Percentiles rank a stretch among this genome's conserved stretches.
phyloP scores from a whole-genome alignment of 176 grass and related monocot genomes.

The Oryza punctata region DNA sequence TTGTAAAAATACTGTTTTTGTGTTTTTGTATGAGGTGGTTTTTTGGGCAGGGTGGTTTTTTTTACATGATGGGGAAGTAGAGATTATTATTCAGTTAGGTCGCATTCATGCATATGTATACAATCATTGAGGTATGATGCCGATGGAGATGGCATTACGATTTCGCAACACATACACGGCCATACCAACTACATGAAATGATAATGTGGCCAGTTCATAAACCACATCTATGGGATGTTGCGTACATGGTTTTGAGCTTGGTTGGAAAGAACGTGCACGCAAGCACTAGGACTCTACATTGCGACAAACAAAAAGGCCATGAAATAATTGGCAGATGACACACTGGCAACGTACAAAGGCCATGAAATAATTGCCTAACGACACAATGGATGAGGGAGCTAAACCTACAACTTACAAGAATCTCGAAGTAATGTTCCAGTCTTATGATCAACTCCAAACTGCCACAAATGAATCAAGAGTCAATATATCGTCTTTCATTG shows the following conservation, averaged over 20 bases:
- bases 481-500: neutral
- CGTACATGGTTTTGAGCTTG: neutral
- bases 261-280: neutral
- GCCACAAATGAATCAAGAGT: neutral
- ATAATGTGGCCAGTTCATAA: neutral
- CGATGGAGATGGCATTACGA: neutral
- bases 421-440: neutral
- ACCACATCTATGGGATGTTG: neutral
- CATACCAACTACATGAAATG: neutral
- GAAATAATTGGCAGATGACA: neutral
- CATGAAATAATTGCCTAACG: neutral
- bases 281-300: too few relatives aligned
- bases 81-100: neutral
- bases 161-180: neutral
- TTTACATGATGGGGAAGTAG: too few relatives aligned
- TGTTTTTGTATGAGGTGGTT: too few relatives aligned
- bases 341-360: neutral
- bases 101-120: neutral
- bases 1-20: too few relatives aligned
- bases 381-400: neutral
- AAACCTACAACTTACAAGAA: neutral
- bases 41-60: too few relatives aligned
- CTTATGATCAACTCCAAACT: neutral
- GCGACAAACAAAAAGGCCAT: neutral
- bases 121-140: neutral